Conservation (phyloP, 2,329 filamentous ascomycete species). For the Apiospora saccharicola region DNA sequence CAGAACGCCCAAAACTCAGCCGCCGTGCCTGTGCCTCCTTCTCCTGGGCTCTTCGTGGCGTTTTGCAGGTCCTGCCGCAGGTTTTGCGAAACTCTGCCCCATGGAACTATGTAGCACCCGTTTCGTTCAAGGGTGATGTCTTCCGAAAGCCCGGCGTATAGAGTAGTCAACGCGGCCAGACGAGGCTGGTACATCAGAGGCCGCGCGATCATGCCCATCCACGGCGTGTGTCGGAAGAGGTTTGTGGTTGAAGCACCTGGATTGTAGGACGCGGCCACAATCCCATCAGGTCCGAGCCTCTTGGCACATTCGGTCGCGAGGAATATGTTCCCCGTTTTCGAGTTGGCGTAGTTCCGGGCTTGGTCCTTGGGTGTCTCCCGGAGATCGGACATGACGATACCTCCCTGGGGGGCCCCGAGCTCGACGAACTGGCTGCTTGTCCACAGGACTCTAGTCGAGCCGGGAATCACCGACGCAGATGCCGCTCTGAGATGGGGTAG, state of each 20-base stretch:
- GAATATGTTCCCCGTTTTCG: constrained; percentile 34
- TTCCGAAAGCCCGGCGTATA: constrained; percentile 30
- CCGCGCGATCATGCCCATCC: constrained; percentile 29
- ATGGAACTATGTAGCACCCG: neutral
- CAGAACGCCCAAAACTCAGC: constrained; percentile 29
- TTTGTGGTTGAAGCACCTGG: constrained; percentile 32
- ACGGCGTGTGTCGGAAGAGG: constrained; percentile 34
- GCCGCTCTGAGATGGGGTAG: constrained; percentile 35
- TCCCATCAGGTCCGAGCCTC: constrained; percentile 9
- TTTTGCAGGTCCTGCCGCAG: constrained; percentile 28
- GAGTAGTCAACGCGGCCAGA: constrained; percentile 29
- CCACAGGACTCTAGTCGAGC: constrained; percentile 33
- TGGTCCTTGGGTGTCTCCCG: constrained; percentile 29
- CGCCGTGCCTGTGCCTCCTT: constrained; percentile 28
- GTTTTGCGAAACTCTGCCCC: neutral
- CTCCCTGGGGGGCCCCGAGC: constrained; percentile 30
- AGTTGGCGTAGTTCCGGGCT: constrained; percentile 32
- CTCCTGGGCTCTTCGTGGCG: constrained; percentile 24
- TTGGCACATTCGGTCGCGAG: constrained; percentile 32
- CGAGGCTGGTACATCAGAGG: constrained; percentile 31
- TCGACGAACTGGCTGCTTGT: constrained; percentile 32
- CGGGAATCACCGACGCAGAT: constrained; percentile 28
- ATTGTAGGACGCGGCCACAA: constrained; percentile 32
- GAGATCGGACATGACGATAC: constrained; percentile 32
- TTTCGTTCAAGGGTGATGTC: constrained; percentile 24